These are phyloP conservation scores for Trifolium dubium DNA, from an alignment of 306 rosid species.

Conservation along the genomic window DNA sequence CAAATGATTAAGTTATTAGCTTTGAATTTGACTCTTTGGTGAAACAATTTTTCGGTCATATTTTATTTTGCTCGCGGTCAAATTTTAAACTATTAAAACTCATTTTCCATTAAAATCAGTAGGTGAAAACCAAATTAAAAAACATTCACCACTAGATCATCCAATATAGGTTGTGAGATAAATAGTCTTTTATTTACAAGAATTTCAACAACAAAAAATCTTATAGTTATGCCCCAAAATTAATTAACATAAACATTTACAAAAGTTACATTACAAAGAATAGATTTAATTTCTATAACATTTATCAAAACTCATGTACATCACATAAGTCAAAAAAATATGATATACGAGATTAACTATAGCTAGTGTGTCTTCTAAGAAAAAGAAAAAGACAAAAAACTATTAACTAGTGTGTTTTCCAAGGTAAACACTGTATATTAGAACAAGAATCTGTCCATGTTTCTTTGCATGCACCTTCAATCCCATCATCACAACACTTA, in stretches of 20 bases:
- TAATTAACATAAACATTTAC: background rate
- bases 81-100: no score
- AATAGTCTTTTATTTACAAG: no score
- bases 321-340: background rate
- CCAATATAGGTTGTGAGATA: no score
- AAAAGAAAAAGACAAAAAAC: no score
- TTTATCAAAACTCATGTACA: background rate
- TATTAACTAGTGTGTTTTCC: constrained; percentile 47
- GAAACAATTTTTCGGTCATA: no score
- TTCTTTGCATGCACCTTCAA: constrained; percentile 51
- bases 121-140: no score
- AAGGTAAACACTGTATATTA: constrained; percentile 55
- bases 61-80: no score
- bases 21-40: no score
- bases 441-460: constrained; percentile 59
- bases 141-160: no score
- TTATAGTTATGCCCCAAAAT: background rate
- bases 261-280: constrained; percentile 14
- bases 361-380: background rate
- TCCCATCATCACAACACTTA: constrained; percentile 65
- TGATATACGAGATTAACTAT: background rate
- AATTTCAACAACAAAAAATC: background rate
- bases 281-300: background rate
- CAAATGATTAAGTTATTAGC: no score
- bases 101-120: no score